Percentiles rank a stretch among this genome's conserved stretches.
These are phyloP conservation scores for Zanthoxylum bungeanum DNA, from an alignment of 345 rosid species.

Conservation along the genomic window DNA sequence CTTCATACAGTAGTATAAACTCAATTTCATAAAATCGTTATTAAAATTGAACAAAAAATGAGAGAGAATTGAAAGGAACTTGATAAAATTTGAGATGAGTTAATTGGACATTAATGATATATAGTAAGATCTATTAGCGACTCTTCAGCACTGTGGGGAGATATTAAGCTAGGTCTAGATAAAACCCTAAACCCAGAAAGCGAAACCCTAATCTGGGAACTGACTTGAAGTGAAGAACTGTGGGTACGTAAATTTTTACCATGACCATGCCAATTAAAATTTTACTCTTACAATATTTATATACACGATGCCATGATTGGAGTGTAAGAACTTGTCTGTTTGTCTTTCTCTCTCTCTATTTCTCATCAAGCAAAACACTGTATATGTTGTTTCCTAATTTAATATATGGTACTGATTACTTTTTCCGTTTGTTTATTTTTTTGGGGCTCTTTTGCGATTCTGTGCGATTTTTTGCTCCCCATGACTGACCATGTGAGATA, in stretches of 20 bases:
- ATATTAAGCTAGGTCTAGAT: background rate
- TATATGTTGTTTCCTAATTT: slow-evolving; percentile 26
- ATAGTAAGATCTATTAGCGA: background rate
- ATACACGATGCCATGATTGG: slow-evolving; percentile 13
- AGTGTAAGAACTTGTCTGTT: slow-evolving; percentile 3
- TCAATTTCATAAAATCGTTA: background rate
- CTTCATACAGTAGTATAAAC: background rate
- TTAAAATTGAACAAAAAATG: background rate
- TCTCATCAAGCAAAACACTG: slow-evolving; percentile 30
- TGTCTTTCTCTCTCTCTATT: slow-evolving; percentile 20
- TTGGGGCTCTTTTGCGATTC: slow-evolving; percentile 43
- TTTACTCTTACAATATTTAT: slow-evolving; percentile 15
- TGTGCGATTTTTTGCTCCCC: slow-evolving; percentile 53
- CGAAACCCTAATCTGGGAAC: slow-evolving; percentile 34
- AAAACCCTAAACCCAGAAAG: slow-evolving; percentile 31
- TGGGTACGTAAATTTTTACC: slow-evolving; percentile 4
- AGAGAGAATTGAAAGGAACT: background rate
- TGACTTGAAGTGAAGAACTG: background rate
- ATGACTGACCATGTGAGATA: slow-evolving; percentile 38
- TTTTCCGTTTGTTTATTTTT: slow-evolving; percentile 28
- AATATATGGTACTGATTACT: slow-evolving; percentile 21
- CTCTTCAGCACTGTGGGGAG: background rate
- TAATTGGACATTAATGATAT: background rate
- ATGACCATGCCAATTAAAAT: no score
- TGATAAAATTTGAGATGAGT: no score